Conservation (phyloP, 2,329 filamentous ascomycete species). For the Colletotrichum lentis region DNA sequence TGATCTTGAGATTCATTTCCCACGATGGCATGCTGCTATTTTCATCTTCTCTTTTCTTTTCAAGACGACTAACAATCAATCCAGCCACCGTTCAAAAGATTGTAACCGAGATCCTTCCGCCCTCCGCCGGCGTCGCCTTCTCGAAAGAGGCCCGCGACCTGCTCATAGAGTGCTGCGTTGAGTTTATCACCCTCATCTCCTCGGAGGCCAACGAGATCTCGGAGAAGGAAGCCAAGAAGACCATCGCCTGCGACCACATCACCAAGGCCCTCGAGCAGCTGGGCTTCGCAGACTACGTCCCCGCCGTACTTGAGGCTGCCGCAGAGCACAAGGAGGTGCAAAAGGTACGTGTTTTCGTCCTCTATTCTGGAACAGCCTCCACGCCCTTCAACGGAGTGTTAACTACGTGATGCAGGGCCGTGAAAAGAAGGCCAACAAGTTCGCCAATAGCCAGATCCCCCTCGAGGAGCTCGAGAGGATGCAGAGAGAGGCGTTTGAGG, state of each 20-base stretch:
- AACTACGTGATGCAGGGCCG: constrained; percentile 69
- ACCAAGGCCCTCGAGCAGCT: constrained; percentile 92
- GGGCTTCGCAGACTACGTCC: constrained; percentile 91
- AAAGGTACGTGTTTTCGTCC: constrained; percentile 68
- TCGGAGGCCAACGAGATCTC: constrained; percentile 99
- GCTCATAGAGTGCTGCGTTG: constrained; percentile 97
- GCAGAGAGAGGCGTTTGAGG: constrained; percentile 89
- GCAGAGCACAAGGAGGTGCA: constrained; percentile 91
- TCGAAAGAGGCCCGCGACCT: constrained; percentile 95
- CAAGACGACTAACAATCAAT: neutral
- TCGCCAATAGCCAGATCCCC: constrained; percentile 90
- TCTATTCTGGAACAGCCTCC: neutral
- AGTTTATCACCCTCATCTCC: constrained; percentile 98
- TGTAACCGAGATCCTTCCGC: constrained; percentile 88
- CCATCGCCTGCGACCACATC: constrained; percentile 97
- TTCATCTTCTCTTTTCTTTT: neutral
- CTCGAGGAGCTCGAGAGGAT: constrained; percentile 88
- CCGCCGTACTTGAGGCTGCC: constrained; percentile 84
- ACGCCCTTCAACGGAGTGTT: neutral
- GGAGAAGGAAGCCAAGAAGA: constrained; percentile 99
- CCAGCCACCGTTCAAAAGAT: constrained; percentile 80
- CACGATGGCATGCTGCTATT: neutral
- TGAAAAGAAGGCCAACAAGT: constrained; percentile 97
- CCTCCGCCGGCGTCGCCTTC: constrained; percentile 79
- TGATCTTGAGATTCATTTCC: neutral